These are phyloP conservation scores for Candida krabiensis DNA, from an alignment of 805 yeast genomes.

Conservation along the genomic window DNA sequence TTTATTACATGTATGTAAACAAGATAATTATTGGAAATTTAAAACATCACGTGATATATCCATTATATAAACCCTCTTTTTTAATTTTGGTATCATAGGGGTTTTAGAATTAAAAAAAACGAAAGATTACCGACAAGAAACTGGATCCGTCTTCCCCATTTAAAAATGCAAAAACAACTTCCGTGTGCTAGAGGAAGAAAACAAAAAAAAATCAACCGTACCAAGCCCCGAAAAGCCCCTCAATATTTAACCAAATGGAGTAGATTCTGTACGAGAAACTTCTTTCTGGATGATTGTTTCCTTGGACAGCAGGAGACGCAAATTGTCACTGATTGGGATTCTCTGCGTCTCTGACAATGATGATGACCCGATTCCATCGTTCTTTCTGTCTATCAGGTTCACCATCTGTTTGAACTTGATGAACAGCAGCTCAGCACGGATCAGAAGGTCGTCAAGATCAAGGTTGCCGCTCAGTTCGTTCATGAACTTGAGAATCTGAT, in stretches of 20 bases:
- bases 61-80: no score
- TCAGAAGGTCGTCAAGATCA: conserved; percentile 71
- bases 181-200: no score
- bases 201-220: no score
- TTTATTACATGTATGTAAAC: no score
- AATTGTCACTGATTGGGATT: conserved; percentile 45
- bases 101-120: no score
- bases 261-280: conserved; percentile 29
- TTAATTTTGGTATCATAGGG: no score
- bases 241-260: conserved; percentile 30
- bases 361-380: conserved; percentile 21
- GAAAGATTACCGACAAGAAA: no score
- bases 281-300: conserved; percentile 59
- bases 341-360: conserved; percentile 6
- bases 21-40: no score
- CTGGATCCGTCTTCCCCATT: no score
- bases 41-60: no score
- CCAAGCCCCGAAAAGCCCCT: no score
- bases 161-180: no score
- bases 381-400: conserved; percentile 65
- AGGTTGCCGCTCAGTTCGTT: conserved; percentile 82
- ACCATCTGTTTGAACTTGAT: conserved; percentile 78
- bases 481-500: conserved; percentile 89
- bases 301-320: conserved; percentile 60
- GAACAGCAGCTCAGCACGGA: conserved; percentile 83